Base-by-base conservation (phyloP, 768 basidiomycete genomes). In the Calocera viscosa region DNA sequence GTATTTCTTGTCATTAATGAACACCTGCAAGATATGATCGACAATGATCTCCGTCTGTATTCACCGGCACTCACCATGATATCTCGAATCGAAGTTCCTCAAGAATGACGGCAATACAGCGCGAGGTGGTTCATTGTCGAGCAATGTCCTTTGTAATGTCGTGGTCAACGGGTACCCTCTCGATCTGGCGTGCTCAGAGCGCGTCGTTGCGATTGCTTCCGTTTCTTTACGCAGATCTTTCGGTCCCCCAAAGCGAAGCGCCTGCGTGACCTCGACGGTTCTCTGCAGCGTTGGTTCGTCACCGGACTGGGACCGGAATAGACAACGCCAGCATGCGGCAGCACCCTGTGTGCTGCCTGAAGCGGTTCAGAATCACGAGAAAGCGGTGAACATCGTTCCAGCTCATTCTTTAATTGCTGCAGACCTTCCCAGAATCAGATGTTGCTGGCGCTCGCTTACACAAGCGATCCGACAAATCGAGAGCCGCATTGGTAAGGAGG, bases 1-100 rank as follows among this genome's bases (percentile, higher is more conserved):
- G 75, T 89, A 91, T 80, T 90, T 91, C 80, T 86, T 84, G 76
- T 82, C 83, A 76, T 89, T 87, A 64, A 91, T 83, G 70, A 83
- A 86, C 43, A 91, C 88, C 89, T 82, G 35, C 22, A 69, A 34
- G 19, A 65, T 28, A 5, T 26, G 7, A 30, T 32, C 30, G 19
- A 19, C 43, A 3, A 7, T 19, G 24, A 19, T 47, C 16, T 5
- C 35, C 43, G 5, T 7, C 43, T 7, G 24, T 19, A 17, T 3
- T 19, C 5, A 3, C 43, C 5, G 19, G 16, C 24, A 19, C 43
- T 17, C 24, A 47, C 43, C 43, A 47, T 47, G 43, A 8, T 19
- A 19, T 19, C 3, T 47, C 19, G 16, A 19, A 19, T 19, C 8
- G 19, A 7, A 19, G 7, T 3, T 17, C 5, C 8, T 24, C 43